These are phyloP conservation scores for Microdochium paspali DNA, from an alignment of 2,329 filamentous ascomycete species.

Conservation along the genomic window DNA sequence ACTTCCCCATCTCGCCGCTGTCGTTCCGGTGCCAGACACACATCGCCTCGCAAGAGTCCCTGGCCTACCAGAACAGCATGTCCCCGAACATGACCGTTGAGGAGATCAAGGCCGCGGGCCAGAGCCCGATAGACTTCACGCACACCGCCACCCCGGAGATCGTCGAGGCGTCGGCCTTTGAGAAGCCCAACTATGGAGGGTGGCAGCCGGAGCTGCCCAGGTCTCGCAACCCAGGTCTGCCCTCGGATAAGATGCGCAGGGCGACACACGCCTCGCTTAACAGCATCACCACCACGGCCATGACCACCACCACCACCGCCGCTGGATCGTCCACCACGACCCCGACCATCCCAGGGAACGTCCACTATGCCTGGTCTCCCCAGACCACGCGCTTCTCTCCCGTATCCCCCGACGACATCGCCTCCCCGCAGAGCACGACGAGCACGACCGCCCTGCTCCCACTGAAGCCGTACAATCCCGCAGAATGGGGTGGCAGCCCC, in stretches of 20 bases:
- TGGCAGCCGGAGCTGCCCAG: conserved; percentile 4
- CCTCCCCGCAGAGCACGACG: conserved; percentile 15
- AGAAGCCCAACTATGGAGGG: conserved; percentile 1
- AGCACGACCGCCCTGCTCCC: conserved; percentile 20
- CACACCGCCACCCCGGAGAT: conserved; percentile 10
- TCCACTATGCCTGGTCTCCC: conserved; percentile 19
- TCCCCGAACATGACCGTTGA: conserved; percentile 13
- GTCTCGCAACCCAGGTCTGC: too few relatives aligned
- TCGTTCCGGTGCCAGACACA: conserved; percentile 42
- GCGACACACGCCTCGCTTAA: conserved; percentile 12
- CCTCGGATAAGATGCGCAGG: too few relatives aligned
- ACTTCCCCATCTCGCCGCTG: conserved; percentile 32
- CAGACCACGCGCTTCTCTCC: conserved; percentile 18
- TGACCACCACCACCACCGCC: not conserved
- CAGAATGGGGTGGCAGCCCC: conserved; percentile 13
- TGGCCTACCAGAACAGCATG: too few relatives aligned
- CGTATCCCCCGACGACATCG: conserved; percentile 13
- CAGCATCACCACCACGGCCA: conserved; percentile 8
- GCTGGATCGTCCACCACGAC: not conserved
- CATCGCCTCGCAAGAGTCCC: conserved; percentile 27
- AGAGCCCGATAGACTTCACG: conserved; percentile 9
- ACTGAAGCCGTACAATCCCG: conserved; percentile 19
- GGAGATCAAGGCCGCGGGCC: conserved; percentile 15
- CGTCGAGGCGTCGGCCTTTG: conserved; percentile 4
- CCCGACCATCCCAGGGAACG: conserved; percentile 15